These are phyloP conservation scores for Macadamia tetraphylla DNA, from an alignment of 164 flowering plant genomes.

Conservation along the genomic window DNA sequence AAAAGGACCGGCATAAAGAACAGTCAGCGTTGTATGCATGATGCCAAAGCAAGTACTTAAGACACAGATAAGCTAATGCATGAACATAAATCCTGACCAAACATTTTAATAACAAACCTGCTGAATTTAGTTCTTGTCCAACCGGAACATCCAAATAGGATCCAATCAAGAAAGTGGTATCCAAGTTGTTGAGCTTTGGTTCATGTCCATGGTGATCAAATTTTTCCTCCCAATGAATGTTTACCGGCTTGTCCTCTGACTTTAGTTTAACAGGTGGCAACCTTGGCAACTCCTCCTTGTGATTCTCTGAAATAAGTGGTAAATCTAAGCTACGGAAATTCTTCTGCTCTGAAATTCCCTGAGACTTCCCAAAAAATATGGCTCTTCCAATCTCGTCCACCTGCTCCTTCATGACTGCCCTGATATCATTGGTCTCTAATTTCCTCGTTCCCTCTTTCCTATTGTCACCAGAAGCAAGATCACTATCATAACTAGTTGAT, in stretches of 20 bases:
- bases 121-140: conserved; percentile 77
- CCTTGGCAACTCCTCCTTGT: conserved; percentile 76
- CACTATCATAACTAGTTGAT: conserved; percentile 32
- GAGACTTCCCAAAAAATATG: conserved; percentile 48
- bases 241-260: conserved; percentile 67
- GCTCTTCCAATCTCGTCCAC: conserved; percentile 77
- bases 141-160: conserved; percentile 86
- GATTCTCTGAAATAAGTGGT: conserved; percentile 37
- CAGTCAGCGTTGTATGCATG: no score
- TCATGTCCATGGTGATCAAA: conserved; percentile 58
- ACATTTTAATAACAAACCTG: conserved; percentile 44
- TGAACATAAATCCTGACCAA: not conserved
- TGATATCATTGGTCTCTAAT: conserved; percentile 32
- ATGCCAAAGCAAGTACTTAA: not conserved
- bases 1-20: no score
- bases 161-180: conserved; percentile 62
- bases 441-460: conserved; percentile 48
- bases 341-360: conserved; percentile 44
- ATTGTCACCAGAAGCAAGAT: conserved; percentile 21
- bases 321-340: conserved; percentile 36
- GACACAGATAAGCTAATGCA: not conserved
- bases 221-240: conserved; percentile 72
- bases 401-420: conserved; percentile 57
- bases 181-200: conserved; percentile 38
- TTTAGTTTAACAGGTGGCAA: conserved; percentile 92